These are phyloP conservation scores for Chalciporus chontae DNA, from an alignment of 768 basidiomycete species.

Conservation along the genomic window DNA sequence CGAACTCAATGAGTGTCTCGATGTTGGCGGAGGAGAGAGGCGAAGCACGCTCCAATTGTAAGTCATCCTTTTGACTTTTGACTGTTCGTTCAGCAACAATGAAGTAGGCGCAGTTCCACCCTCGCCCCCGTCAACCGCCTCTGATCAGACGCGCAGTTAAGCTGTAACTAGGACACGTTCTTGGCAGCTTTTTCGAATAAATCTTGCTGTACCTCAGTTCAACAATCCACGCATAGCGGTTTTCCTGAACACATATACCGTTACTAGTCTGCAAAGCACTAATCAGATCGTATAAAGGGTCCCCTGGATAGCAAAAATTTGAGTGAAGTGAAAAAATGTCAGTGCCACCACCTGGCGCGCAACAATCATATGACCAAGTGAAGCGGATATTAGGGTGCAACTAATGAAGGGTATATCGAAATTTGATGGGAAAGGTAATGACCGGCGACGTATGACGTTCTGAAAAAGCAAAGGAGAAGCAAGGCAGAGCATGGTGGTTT, in stretches of 20 bases:
- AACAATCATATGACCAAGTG: constrained; percentile 32
- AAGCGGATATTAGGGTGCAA: constrained; percentile 35
- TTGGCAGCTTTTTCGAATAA: not conserved
- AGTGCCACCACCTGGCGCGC: constrained; percentile 25
- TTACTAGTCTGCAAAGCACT: constrained; percentile 30
- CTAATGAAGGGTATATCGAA: constrained; percentile 36
- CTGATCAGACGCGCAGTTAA: not conserved
- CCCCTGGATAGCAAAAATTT: constrained; percentile 24
- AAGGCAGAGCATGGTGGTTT: constrained; percentile 5
- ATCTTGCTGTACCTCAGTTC: not conserved
- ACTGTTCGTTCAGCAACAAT: not conserved
- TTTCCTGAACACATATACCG: constrained; percentile 17
- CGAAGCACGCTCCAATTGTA: not conserved
- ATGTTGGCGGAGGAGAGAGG: not conserved
- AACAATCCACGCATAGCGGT: constrained; percentile 8
- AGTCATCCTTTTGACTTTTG: not conserved
- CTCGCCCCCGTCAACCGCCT: not conserved
- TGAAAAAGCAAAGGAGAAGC: constrained; percentile 22
- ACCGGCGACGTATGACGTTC: constrained; percentile 30
- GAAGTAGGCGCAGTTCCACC: not conserved
- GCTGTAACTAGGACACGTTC: not conserved
- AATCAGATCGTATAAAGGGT: constrained; percentile 28
- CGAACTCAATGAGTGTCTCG: not conserved
- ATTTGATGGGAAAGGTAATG: constrained; percentile 35
- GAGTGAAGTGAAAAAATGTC: constrained; percentile 20